Percentiles rank a stretch among this genome's conserved stretches.
These are phyloP conservation scores for Nepenthes alata DNA, from an alignment of 179 eudicot species.

Conservation along the genomic window DNA sequence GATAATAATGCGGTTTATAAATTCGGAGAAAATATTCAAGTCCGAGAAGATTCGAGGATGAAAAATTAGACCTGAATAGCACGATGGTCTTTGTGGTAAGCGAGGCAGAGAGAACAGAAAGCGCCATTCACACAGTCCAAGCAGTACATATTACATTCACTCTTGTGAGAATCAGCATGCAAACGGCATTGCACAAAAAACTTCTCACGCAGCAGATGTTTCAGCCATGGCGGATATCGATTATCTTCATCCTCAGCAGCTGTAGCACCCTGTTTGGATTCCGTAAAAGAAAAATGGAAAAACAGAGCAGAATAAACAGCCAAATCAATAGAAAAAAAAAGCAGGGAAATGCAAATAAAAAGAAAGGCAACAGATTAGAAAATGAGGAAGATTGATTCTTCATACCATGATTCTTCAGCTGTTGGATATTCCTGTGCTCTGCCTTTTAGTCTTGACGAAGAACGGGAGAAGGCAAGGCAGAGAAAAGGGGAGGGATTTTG, in stretches of 20 bases:
- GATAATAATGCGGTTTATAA: background rate
- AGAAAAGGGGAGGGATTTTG: background rate
- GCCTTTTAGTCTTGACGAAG: conserved; percentile 6
- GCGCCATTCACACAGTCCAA: conserved; percentile 72
- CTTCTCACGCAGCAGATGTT: conserved; percentile 42
- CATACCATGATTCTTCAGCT: conserved; percentile 65
- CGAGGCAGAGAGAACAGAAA: conserved; percentile 67
- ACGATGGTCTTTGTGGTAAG: conserved; percentile 61
- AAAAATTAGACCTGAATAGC: conserved; percentile 73
- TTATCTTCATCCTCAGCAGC: conserved; percentile 70
- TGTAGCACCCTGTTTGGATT: conserved; percentile 15
- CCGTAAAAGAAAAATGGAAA: too few relatives aligned
- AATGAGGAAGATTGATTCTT: background rate
- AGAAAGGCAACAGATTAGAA: background rate
- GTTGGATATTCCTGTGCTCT: conserved; percentile 48
- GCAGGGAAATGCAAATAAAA: background rate
- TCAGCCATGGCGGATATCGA: conserved; percentile 83
- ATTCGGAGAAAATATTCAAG: too few relatives aligned
- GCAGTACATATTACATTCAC: conserved; percentile 94
- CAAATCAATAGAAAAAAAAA: background rate
- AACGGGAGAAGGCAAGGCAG: conserved; percentile 14
- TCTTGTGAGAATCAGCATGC: conserved; percentile 83
- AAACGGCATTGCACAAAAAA: conserved; percentile 69
- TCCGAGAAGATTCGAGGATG: background rate
- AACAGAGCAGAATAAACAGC: background rate